Percentiles rank a stretch among this genome's conserved stretches.
phyloP scores from a whole-genome alignment of 2,329 filamentous ascomycete genomes.

The Colletotrichum sp. region DNA sequence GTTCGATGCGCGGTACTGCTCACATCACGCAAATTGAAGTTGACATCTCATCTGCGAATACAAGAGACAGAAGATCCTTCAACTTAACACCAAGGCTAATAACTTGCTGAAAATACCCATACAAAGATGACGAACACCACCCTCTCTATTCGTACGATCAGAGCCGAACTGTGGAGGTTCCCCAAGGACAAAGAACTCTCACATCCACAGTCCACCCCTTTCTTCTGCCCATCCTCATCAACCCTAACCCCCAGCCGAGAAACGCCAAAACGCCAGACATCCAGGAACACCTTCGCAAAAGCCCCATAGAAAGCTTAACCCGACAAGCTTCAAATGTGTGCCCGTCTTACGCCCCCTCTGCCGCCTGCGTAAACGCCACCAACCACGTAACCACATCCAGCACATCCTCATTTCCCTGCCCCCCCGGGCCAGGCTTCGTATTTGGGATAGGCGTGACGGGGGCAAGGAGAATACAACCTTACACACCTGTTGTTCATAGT shows the following conservation, averaged over 20 bases:
- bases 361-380: neutral
- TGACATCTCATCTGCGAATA: neutral
- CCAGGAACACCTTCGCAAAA: neutral
- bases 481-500: neutral
- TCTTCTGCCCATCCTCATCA: neutral
- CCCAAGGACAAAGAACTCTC: neutral
- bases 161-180: neutral
- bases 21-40: rapidly evolving
- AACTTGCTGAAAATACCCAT: neutral
- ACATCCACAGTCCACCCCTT: neutral
- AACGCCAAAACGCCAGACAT: neutral
- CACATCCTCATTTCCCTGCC: neutral
- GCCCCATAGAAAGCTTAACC: neutral
- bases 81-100: neutral
- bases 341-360: neutral
- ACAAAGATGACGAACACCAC: neutral
- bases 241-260: neutral
- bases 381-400: neutral
- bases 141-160: neutral
- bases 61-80: neutral
- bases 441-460: neutral
- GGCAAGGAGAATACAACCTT: neutral
- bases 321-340: neutral
- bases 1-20: neutral
- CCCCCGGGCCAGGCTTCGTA: neutral